Percentiles rank a stretch among this genome's conserved stretches.
phyloP scores from a whole-genome alignment of 2,329 filamentous ascomycete genomes.

The Metarhizium sp. region DNA sequence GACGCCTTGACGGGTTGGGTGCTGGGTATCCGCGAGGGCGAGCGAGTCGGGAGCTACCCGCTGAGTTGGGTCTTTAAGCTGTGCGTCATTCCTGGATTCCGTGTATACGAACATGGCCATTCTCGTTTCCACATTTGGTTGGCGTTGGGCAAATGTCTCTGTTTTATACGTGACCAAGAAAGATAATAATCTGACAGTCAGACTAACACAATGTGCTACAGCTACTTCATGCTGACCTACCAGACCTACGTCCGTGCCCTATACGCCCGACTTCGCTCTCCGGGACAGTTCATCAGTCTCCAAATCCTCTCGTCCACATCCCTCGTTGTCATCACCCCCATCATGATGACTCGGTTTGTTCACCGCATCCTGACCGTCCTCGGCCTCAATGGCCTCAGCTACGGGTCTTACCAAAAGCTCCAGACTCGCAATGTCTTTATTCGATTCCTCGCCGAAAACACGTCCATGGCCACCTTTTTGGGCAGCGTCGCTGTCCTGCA shows the following conservation, averaged over 20 bases:
- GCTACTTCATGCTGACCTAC: slow-evolving; percentile 60
- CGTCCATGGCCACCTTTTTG: slow-evolving; percentile 58
- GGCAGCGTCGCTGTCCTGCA: slow-evolving; percentile 57
- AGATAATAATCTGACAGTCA: not conserved
- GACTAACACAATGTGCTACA: slow-evolving; percentile 14
- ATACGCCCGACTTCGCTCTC: slow-evolving; percentile 58
- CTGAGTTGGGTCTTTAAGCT: slow-evolving; percentile 63
- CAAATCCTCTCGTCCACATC: slow-evolving; percentile 54
- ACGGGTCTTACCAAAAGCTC: slow-evolving; percentile 55
- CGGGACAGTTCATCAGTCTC: slow-evolving; percentile 54
- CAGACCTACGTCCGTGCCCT: slow-evolving; percentile 62
- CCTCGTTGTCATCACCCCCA: slow-evolving; percentile 53
- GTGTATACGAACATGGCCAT: not conserved
- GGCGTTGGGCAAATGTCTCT: not conserved
- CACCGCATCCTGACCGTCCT: slow-evolving; percentile 46
- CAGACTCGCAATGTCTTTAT: slow-evolving; percentile 59
- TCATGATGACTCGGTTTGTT: slow-evolving; percentile 52
- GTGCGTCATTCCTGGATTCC: slow-evolving; percentile 28
- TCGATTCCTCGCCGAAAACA: slow-evolving; percentile 57
- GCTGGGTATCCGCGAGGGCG: slow-evolving; percentile 54
- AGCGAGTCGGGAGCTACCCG: slow-evolving; percentile 61
- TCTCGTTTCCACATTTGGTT: not conserved
- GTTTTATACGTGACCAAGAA: not conserved
- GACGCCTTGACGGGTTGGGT: slow-evolving; percentile 60
- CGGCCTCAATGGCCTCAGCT: slow-evolving; percentile 48